Evolutionary conservation across 2,329 filamentous ascomycete genomes (phyloP), one percentile per base, ranked within the genome.

Genomic region (Claviceps citrina): DNA sequence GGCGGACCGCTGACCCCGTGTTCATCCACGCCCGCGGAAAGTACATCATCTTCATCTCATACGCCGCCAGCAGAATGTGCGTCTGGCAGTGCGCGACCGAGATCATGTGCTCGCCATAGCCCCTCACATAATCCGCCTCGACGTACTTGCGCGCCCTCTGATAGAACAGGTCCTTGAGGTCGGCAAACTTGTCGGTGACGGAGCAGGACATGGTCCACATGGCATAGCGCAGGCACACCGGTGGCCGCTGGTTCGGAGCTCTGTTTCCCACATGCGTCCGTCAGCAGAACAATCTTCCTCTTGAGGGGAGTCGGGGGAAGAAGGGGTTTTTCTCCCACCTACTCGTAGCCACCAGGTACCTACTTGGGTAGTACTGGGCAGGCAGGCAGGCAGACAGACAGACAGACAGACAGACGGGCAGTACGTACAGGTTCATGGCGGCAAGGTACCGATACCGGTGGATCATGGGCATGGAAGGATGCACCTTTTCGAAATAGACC

Each of bases 1-100:
- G 61, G 38, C 89, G 74, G n/a, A 81, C 75, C 4, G 81, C 81
- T 45, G 83, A 71, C 18, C 89, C 91, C 3, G 84, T 81, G 49
- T 84, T 95, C 64, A 94, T 76, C 91, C 91, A 96, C 1, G 91
- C 91, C 48, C 91, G 70, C 1, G 91, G 89, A 51, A 96, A 96
- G 58, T 86, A 93, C 84, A 96, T 94, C 71, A 84, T 82, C 62
- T 89, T 94, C 67, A 95, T 96, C 58, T 98, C 91, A 52, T 93
- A 95, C 0, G 73, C 77, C 5, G 78, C 75, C 36, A 93, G 68
- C 16, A 96, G 65, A 20, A 78, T 67, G 70, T 93, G 93, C 1
- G 84, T 76, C 57, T 98, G 91, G 38, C 81, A 83, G 58, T 94
- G 84, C 13, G 81, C 79, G 24, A 95, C 68, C 1, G 81, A 89